These are phyloP conservation scores for Fraxinus floribunda DNA, from an alignment of 305 asterid species.

Conservation along the genomic window DNA sequence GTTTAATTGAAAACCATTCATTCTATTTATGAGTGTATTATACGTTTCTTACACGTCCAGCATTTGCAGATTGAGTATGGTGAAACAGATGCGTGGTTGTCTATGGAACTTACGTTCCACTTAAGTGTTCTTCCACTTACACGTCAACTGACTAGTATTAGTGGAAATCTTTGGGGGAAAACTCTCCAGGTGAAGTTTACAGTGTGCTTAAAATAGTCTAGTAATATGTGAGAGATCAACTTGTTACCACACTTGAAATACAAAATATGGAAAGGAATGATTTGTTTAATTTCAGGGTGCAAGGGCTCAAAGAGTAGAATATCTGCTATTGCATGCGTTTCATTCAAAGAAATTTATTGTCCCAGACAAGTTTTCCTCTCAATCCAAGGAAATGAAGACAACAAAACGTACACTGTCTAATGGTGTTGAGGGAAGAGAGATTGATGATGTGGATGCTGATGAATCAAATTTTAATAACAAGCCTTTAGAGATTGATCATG, in stretches of 20 bases:
- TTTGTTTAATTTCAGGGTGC: slow-evolving; percentile 72
- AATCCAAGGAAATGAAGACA: slow-evolving; percentile 58
- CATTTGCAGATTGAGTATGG: slow-evolving; percentile 78
- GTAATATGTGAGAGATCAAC: slow-evolving; percentile 3
- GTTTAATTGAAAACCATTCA: slow-evolving; percentile 1
- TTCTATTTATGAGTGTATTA: slow-evolving; percentile 22
- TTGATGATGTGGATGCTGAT: slow-evolving; percentile 38
- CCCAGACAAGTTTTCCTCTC: slow-evolving; percentile 76
- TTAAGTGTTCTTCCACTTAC: slow-evolving; percentile 94
- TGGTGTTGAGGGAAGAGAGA: slow-evolving; percentile 55
- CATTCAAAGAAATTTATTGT: slow-evolving; percentile 90
- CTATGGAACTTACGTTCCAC: slow-evolving; percentile 99
- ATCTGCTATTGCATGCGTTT: slow-evolving; percentile 85
- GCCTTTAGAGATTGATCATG: slow-evolving; percentile 43
- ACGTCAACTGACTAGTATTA: slow-evolving; percentile 86
- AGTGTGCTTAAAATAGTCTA: slow-evolving; percentile 17
- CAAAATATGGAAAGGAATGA: slow-evolving; percentile 11
- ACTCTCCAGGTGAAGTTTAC: slow-evolving; percentile 75
- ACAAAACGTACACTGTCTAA: slow-evolving; percentile 59
- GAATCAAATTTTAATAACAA: slow-evolving; percentile 49
- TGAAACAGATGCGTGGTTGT: slow-evolving; percentile 97
- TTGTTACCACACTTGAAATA: slow-evolving; percentile 12
- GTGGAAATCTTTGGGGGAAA: slow-evolving; percentile 99
- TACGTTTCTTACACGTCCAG: slow-evolving; percentile 24
- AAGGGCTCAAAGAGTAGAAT: slow-evolving; percentile 98